Base-by-base conservation (phyloP, 495 filamentous ascomycete species). In the Talaromyces nanjingensis region DNA sequence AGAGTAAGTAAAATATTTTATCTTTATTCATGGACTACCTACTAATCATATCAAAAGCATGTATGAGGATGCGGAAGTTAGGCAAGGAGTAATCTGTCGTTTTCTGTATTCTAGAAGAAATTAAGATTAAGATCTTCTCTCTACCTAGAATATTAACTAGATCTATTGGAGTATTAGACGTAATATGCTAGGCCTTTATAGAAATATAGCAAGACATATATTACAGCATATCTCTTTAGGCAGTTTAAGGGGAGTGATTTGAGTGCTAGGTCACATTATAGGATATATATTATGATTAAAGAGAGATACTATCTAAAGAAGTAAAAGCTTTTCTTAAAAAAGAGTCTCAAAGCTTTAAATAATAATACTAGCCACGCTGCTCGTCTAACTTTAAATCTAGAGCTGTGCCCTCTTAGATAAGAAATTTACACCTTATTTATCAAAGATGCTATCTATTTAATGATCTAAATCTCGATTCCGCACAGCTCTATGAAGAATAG, bases 41-140 rank as follows among this genome's bases (percentile, higher is more conserved):
- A 27, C 64, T 65, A 42, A 47, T 53, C 11, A 65, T 18, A 18
- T 37, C 25, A 20, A 53, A 59, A 88, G 87, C 86, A 6, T 89
- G 86, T 62, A 89, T 87, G 84, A 68, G 86, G 49, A 85, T 89
- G 85, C 68, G 86, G 53, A 82, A 84, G 65, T 74, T 89, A 3
- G 85, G 84, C 2, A 66, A 78, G 20, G 84, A 86, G 0, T 86
- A 89, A 62, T 86, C 86, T 0, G 82, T 89, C 0, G 75, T 82
- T 0, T 87, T 88, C 49, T 84, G 77, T 60, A 74, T 81, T 2
- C 77, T 85, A 0, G 59, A 69, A 0, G 85, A 89, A 60, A 81
- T 89, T 64, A 58, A 63, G 16, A 42, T 20, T 8, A 68, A 56
- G 4, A 70, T 67, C 47, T 52, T 16, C 54, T 57, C 54, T 57